phyloP scores from a whole-genome alignment of 768 basidiomycete species.

The Macrolepiota albuminosa region DNA sequence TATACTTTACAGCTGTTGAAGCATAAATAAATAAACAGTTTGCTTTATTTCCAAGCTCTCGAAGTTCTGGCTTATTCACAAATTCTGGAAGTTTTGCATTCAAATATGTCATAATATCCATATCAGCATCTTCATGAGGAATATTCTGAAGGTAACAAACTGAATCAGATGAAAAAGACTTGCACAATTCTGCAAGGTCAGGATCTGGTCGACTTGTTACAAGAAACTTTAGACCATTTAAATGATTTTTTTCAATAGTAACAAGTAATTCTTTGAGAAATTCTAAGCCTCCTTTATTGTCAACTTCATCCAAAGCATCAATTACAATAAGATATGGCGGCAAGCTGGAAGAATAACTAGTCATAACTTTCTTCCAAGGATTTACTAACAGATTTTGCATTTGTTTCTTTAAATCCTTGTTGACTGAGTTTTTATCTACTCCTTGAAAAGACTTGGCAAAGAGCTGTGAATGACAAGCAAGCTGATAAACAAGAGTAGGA shows the following conservation, averaged over 20 bases:
- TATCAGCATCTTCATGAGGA: too few species aligned
- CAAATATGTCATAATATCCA: too few species aligned
- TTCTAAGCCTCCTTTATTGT: slow-evolving; percentile 10
- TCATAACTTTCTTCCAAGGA: background rate
- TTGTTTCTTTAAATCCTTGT: slow-evolving; percentile 4
- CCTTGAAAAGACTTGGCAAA: background rate
- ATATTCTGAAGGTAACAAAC: too few species aligned
- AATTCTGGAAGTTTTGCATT: slow-evolving; percentile 4
- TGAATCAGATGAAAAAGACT: too few species aligned
- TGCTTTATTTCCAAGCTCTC: too few species aligned
- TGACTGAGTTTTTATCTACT: background rate
- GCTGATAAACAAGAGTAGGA: too few species aligned
- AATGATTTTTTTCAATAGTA: background rate
- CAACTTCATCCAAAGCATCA: slow-evolving; percentile 9
- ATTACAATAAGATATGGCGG: slow-evolving; percentile 8
- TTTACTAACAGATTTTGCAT: too few species aligned
- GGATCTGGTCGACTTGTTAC: slow-evolving; percentile 16
- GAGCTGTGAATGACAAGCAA: too few species aligned
- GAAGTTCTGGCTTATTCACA: too few species aligned
- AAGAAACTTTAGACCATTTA: background rate
- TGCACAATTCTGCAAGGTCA: slow-evolving; percentile 3
- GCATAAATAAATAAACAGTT: background rate
- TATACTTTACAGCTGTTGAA: too few species aligned
- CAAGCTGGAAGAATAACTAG: background rate
- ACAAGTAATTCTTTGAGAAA: slow-evolving; percentile 4